Base-by-base conservation (phyloP, 179 eudicot genomes). In the Beta macrorhiza region DNA sequence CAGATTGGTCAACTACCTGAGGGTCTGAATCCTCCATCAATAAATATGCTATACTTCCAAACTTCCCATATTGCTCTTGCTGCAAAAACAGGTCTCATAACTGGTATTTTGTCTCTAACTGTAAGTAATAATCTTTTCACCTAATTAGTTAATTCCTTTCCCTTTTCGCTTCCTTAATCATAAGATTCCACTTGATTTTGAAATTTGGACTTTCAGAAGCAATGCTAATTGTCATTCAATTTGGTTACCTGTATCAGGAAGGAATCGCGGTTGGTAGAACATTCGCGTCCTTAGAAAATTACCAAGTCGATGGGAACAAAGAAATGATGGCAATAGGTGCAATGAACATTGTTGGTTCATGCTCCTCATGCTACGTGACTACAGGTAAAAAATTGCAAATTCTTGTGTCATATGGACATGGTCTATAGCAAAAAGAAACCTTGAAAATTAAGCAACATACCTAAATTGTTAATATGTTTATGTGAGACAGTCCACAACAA, bases 211-310 rank as follows among this genome's bases (percentile, higher is more conserved):
- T 2, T 37, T 67, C 53, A 20, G 5, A 32, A 67, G 14, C 1
- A 13, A 47, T 9, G 15, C 29, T 45, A 49, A 70, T 44, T 19
- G 7, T 47, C 29, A n/a, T 47, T n/a, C 7, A 10, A 25, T 49
- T 67, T 55, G 55, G 69, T 55, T 65, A 63, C 13, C 45, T 72
- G 32, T 19, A 67, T 19, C 87, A 95, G 99, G 99, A 95, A 88
- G 99, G 98, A 75, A 91, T 93, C 44, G 98, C 98, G 13, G 98
- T 93, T 13, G 98, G 97, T 57, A 93, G 98, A 72, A 93, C 95
- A 64, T 93, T 95, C 89, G 99, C 97, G 42, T 91, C 98, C 65
- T 79, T 95, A 72, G 91, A 89, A 83, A 93, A 92, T 72, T 95
- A 95, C 78, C 91, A 95, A 77, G 93, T 95, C 0, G 99, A 95